These are phyloP conservation scores for Plasmodium falciparum DNA, from an alignment of 169 alveolate genomes.

Conservation along the genomic window DNA sequence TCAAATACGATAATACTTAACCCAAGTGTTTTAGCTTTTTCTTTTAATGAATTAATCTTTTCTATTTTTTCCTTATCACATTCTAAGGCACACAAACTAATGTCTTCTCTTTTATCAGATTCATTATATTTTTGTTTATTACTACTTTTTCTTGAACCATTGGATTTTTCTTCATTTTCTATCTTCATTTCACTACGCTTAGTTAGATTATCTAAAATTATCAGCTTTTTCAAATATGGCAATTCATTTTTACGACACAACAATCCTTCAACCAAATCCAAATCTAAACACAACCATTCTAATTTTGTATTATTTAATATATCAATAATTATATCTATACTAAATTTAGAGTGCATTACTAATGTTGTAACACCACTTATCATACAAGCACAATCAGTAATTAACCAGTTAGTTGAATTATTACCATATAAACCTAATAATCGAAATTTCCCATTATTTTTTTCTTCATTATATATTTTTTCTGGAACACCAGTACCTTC, in stretches of 20 bases:
- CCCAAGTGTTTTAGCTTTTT: not conserved
- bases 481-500: slow-evolving; percentile 55
- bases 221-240: slow-evolving; percentile 45
- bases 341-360: slow-evolving; percentile 61
- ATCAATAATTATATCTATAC: slow-evolving; percentile 35
- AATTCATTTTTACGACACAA: not conserved
- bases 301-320: slow-evolving; percentile 32
- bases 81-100: not conserved
- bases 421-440: slow-evolving; percentile 55
- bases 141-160: no score
- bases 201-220: slow-evolving; percentile 13
- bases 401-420: slow-evolving; percentile 54
- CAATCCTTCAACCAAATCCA: not conserved
- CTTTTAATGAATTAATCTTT: not conserved
- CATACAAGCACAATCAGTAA: slow-evolving; percentile 33
- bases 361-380: slow-evolving; percentile 27
- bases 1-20: not conserved
- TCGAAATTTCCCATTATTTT: slow-evolving; percentile 29
- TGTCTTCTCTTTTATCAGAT: not conserved
- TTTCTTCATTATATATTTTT: slow-evolving; percentile 27
- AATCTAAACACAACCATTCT: slow-evolving; percentile 59
- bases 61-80: slow-evolving; percentile 1
- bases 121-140: no score
- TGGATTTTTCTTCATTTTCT: not conserved
- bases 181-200: not conserved